These are phyloP conservation scores for Apophysomyces ossiformis DNA, from an alignment of 371 early-diverging fungal species.

Conservation along the genomic window DNA sequence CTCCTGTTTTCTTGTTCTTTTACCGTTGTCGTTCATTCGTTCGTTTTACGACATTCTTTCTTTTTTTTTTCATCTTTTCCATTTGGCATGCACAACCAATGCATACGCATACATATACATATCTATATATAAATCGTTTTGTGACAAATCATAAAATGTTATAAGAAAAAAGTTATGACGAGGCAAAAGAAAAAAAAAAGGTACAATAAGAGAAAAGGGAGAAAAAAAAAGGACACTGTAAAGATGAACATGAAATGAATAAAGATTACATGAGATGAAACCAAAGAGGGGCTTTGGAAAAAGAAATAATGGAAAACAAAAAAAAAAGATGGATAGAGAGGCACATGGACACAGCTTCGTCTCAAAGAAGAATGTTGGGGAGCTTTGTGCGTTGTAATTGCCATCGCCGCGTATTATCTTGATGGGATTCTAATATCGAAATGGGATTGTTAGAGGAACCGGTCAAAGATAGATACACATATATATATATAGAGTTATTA, in stretches of 20 bases:
- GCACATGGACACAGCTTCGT: neutral
- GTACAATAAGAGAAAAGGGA: neutral
- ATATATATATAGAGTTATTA: neutral
- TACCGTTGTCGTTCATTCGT: no score
- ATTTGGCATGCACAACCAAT: neutral
- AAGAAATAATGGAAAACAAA: no score
- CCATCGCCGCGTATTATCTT: slow-evolving; percentile 7
- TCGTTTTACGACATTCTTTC: no score
- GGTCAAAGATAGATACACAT: neutral
- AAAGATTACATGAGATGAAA: slow-evolving; percentile 9
- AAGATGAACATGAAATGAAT: slow-evolving; percentile 5
- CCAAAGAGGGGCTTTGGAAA: neutral
- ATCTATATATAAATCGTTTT: slow-evolving; percentile 2
- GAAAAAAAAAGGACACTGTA: neutral
- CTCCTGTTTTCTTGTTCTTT: neutral
- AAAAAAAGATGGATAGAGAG: no score
- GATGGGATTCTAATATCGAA: neutral
- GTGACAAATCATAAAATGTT: neutral
- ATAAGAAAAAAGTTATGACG: neutral
- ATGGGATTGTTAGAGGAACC: no score
- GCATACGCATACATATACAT: neutral
- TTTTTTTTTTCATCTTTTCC: no score
- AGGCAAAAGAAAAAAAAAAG: neutral
- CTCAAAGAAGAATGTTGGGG: neutral
- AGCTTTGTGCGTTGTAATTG: slow-evolving; percentile 6